Evolutionary conservation across 306 rosid species (phyloP).

Genomic region (Medicago lupulina): DNA sequence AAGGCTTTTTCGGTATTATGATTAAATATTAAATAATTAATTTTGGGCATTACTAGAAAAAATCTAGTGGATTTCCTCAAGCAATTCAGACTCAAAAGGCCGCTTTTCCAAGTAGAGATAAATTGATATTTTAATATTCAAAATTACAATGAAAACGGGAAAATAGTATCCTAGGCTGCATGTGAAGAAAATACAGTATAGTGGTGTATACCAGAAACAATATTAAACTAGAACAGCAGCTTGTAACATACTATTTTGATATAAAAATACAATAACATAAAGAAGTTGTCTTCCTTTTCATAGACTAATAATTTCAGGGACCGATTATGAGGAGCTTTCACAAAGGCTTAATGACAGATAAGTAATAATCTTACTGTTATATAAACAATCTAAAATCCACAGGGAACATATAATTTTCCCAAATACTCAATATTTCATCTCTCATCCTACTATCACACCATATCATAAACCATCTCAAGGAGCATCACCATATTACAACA

Average conservation of each 20-base stretch:
- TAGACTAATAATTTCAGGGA: not conserved
- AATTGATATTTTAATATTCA: too few relatives aligned
- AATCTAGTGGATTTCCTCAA: not conserved
- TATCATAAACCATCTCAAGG: not conserved
- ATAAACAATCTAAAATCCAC: conserved; percentile 5
- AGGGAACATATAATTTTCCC: not conserved
- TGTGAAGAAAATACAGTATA: too few relatives aligned
- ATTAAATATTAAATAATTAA: too few relatives aligned
- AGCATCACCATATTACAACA: not conserved
- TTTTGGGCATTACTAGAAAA: too few relatives aligned
- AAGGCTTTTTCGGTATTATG: too few relatives aligned
- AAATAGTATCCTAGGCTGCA: too few relatives aligned
- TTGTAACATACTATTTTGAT: too few relatives aligned
- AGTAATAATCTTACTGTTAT: conserved; percentile 9
- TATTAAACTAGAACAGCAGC: too few relatives aligned
- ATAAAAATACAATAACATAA: not conserved
- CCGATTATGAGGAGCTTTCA: not conserved
- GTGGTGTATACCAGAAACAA: too few relatives aligned
- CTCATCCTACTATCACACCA: not conserved
- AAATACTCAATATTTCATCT: not conserved
- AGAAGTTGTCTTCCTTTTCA: not conserved
- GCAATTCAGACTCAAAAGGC: not conserved
- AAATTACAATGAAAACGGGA: too few relatives aligned
- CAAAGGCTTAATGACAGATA: conserved; percentile 7
- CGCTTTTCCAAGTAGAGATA: not conserved